These are phyloP conservation scores for Kodamaea nitidulidarum DNA, from an alignment of 805 yeast genomes.

Conservation along the genomic window DNA sequence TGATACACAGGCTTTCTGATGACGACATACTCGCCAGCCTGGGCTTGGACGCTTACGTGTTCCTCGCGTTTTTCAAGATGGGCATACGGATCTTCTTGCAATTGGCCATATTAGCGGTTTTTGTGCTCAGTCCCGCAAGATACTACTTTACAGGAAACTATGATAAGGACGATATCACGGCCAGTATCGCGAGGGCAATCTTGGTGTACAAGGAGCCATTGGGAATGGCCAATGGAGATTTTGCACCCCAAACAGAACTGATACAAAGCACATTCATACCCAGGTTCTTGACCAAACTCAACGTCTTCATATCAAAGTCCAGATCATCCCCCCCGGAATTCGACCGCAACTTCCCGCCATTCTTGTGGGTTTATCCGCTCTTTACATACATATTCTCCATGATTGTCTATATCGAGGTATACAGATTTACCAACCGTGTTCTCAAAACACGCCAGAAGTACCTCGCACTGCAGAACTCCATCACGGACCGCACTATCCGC, in stretches of 20 bases:
- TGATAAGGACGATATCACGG: conserved; percentile 32
- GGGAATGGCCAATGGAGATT: too few relatives aligned
- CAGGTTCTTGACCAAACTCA: too few relatives aligned
- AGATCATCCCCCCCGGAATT: conserved; percentile 27
- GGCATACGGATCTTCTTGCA: conserved; percentile 21
- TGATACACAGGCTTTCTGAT: conserved; percentile 22
- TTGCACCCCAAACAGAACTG: too few relatives aligned
- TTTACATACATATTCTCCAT: conserved; percentile 54
- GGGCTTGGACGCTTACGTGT: conserved; percentile 32
- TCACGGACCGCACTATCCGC: conserved; percentile 56
- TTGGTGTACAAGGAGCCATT: too few relatives aligned
- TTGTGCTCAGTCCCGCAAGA: conserved; percentile 36
- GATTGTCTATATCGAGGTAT: conserved; percentile 43
- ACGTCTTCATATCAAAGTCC: too few relatives aligned
- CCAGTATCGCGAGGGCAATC: conserved; percentile 7
- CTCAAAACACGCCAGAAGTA: conserved; percentile 53
- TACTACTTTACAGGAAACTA: conserved; percentile 40
- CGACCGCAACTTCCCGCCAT: conserved; percentile 37
- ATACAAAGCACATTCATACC: too few relatives aligned
- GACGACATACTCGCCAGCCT: conserved; percentile 21
- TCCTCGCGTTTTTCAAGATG: conserved; percentile 36
- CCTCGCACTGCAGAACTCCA: conserved; percentile 55
- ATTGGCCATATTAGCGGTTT: conserved; percentile 21
- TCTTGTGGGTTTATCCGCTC: conserved; percentile 49
- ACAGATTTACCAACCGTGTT: conserved; percentile 45